Base-by-base conservation (phyloP, 108 stramenopile genomes). In the Cyclotella sp. region DNA sequence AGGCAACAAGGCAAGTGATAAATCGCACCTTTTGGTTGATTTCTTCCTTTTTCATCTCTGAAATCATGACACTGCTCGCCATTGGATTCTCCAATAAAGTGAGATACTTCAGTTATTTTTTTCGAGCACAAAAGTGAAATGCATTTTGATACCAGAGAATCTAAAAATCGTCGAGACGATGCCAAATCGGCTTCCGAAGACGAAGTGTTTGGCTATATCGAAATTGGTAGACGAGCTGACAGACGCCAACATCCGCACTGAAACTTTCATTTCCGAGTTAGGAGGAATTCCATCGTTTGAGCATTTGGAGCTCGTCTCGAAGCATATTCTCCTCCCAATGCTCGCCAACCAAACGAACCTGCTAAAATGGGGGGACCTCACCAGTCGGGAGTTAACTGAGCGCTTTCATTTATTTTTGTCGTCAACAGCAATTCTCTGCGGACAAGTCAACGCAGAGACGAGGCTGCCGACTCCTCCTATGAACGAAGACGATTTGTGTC, bases 381-480 rank as follows among this genome's bases (percentile, higher is more conserved):
- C 92, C 3, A 89, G 89, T 30, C 84, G 87, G 15, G 95, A 97
- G 62, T 85, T 95, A 46, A 84, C 91, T 47, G 92, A 95, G 67
- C 72, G 87, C 28, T 90, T 97, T 43, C 91, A 95, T 74, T 75
- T 85, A 45, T 95, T 95, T 68, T 54, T 97, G 22, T 88, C 91
- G 24, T 87, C 85, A 52, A 84, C 91, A 13, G 78, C 91, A 18
- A 96, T 97, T 55, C 82, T 95, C 13, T 93, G 95, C 61, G 96
- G 95, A 13, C 93, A 97, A 54, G 90, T 95, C 55, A 89, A 93
- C 69, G 96, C 92, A 40, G 92, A 97, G 78, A 96, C 93, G 14
- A 83, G 90, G 29, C 82, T 97, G 67, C 96, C 96, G 0, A 87
- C 95, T 86, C 96, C 96, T 2, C 91, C 90, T 22, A 74, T 87